A percentile compares a stretch with the other conserved stretches of the same genome.
Evolutionary conservation across 2,329 filamentous ascomycete species (phyloP).

Genomic region (Metarhizium brunneum): DNA sequence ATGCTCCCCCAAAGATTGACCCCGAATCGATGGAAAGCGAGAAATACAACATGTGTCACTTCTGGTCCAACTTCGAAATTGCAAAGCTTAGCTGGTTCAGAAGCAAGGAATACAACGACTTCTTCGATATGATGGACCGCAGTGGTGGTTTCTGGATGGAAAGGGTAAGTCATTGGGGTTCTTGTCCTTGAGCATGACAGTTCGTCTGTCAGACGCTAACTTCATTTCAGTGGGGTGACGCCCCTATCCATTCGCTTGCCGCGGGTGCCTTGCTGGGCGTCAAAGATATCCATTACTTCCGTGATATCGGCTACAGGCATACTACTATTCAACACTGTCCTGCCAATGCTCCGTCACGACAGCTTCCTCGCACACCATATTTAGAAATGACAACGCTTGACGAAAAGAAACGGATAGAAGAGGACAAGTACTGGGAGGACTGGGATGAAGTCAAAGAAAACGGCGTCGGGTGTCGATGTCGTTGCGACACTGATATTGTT

Average conservation of each 20-base stretch:
- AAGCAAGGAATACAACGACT: conserved; percentile 94
- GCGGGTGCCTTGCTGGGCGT: conserved; percentile 78
- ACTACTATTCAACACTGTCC: conserved; percentile 99
- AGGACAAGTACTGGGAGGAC: conserved; percentile 92
- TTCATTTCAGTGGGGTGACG: conserved; percentile 80
- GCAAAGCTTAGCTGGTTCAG: conserved; percentile 91
- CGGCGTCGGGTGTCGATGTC: conserved; percentile 90
- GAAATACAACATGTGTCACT: conserved; percentile 99
- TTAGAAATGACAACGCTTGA: conserved; percentile 74
- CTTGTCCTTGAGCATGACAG: background rate
- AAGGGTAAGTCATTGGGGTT: conserved; percentile 48
- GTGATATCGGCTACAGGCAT: conserved; percentile 95
- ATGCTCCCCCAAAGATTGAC: conserved; percentile 71
- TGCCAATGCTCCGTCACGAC: conserved; percentile 82
- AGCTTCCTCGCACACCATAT: conserved; percentile 70
- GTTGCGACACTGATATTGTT: conserved; percentile 93
- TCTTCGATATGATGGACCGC: conserved; percentile 97
- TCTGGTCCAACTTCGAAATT: conserved; percentile 99
- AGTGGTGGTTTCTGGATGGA: conserved; percentile 99
- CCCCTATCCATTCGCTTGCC: conserved; percentile 93
- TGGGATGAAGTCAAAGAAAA: conserved; percentile 87
- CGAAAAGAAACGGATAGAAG: conserved; percentile 75
- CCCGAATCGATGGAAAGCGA: conserved; percentile 94
- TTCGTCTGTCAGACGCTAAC: conserved; percentile 14
- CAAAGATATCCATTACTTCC: conserved; percentile 93